These are phyloP conservation scores for Colletotrichum euphorbiae DNA, from an alignment of 2,329 filamentous ascomycete species.

Conservation along the genomic window DNA sequence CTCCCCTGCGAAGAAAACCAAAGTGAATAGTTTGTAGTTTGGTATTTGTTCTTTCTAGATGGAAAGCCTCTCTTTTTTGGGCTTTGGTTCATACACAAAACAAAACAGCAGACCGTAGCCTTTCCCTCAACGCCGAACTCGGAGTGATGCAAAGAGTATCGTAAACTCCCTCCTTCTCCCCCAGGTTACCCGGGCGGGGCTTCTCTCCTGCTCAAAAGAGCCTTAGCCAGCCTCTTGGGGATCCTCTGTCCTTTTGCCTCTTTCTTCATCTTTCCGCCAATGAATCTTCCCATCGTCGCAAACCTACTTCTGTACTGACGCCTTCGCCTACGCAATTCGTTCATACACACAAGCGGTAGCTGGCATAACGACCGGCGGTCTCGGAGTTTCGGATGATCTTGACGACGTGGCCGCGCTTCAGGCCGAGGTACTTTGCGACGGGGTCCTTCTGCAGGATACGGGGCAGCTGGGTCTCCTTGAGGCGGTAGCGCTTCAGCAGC, in stretches of 20 bases:
- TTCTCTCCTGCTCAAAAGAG: neutral
- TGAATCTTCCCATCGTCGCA: neutral
- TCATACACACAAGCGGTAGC: slow-evolving; percentile 81
- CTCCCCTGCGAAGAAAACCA: neutral
- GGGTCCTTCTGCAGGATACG: slow-evolving; percentile 92
- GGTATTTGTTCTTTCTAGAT: slow-evolving; percentile 30
- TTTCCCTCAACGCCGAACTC: slow-evolving; percentile 39
- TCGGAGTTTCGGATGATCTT: slow-evolving; percentile 98
- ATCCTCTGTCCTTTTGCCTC: neutral
- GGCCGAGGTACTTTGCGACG: slow-evolving; percentile 89
- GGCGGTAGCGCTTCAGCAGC: slow-evolving; percentile 86
- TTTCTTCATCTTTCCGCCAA: neutral
- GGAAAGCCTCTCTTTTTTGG: slow-evolving; percentile 29
- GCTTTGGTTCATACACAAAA: slow-evolving; percentile 36
- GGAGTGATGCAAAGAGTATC: slow-evolving; percentile 39
- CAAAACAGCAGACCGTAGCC: slow-evolving; percentile 39
- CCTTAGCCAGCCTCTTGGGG: neutral
- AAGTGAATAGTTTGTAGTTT: slow-evolving; percentile 19
- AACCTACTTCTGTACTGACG: neutral
- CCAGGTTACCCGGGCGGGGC: slow-evolving; percentile 8
- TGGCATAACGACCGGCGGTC: slow-evolving; percentile 95
- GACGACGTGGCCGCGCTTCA: slow-evolving; percentile 93
- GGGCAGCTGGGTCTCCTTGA: slow-evolving; percentile 98
- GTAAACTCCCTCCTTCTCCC: slow-evolving; percentile 23
- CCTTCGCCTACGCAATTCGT: neutral